A percentile compares a stretch with the other conserved stretches of the same genome.
Conservation (phyloP, 2,329 filamentous ascomycete genomes). For the Aspergillus sp. region DNA sequence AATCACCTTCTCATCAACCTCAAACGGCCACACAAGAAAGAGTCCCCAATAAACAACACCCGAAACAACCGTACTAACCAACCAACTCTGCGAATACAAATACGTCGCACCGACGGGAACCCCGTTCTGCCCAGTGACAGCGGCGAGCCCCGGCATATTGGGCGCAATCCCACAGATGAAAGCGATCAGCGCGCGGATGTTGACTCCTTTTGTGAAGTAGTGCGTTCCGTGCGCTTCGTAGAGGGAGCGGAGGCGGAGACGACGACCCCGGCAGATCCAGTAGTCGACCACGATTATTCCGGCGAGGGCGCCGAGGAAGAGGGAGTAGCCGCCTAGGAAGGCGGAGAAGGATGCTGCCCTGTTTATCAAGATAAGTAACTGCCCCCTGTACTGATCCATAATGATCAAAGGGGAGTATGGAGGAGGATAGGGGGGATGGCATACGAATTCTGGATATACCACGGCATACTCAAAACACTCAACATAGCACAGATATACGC, state of each 20-base stretch:
- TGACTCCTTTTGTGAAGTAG: slow-evolving; percentile 13
- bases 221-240: slow-evolving; percentile 17
- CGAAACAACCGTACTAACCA: slow-evolving; percentile 14
- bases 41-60: slow-evolving; percentile 12
- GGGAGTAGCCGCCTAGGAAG: slow-evolving; percentile 19
- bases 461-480: slow-evolving; percentile 18
- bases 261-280: slow-evolving; percentile 13
- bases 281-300: slow-evolving; percentile 18
- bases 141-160: slow-evolving; percentile 17
- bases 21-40: slow-evolving; percentile 14
- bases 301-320: slow-evolving; percentile 17
- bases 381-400: not conserved
- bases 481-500: slow-evolving; percentile 16
- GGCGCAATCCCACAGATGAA: slow-evolving; percentile 18
- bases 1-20: slow-evolving; percentile 14
- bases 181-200: slow-evolving; percentile 13
- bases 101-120: slow-evolving; percentile 17
- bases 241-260: slow-evolving; percentile 11
- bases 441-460: slow-evolving; percentile 18
- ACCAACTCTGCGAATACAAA: slow-evolving; percentile 19
- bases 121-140: slow-evolving; percentile 11
- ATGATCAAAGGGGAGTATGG: not conserved
- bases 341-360: slow-evolving; percentile 17
- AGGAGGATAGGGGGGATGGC: not conserved
- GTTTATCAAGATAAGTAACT: not conserved